Conservation (phyloP, 2,329 filamentous ascomycete species). For the Pseudogymnoascus pannorum region DNA sequence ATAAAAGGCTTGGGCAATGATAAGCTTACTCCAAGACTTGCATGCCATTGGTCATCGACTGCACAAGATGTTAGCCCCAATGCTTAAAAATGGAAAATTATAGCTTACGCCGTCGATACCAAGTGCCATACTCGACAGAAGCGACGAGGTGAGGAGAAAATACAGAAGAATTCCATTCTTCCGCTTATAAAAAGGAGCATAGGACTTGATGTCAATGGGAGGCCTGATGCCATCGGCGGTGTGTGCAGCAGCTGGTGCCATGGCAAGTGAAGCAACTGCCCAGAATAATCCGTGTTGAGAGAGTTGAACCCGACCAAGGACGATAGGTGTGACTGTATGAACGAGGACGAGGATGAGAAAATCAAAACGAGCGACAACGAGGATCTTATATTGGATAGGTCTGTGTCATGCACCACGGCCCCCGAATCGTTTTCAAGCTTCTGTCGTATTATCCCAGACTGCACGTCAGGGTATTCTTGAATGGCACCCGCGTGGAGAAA, state of each 20-base stretch:
- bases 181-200: slow-evolving; percentile 18
- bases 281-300: neutral
- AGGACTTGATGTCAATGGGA: slow-evolving; percentile 19
- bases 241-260: slow-evolving; percentile 24
- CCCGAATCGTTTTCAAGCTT: neutral
- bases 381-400: slow-evolving; percentile 4
- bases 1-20: neutral
- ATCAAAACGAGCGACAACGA: slow-evolving; percentile 7
- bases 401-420: neutral
- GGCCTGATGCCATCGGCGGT: slow-evolving; percentile 20
- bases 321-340: too few relatives aligned
- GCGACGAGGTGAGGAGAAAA: slow-evolving; percentile 37
- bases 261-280: slow-evolving; percentile 11
- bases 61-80: neutral
- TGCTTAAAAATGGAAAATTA: neutral
- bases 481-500: too few relatives aligned
- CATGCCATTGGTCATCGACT: slow-evolving; percentile 37
- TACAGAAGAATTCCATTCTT: slow-evolving; percentile 38
- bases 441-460: neutral
- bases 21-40: slow-evolving; percentile 28
- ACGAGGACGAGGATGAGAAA: neutral
- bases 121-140: slow-evolving; percentile 35
- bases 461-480: too few relatives aligned
- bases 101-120: slow-evolving; percentile 36
- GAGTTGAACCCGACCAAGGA: neutral